Evolutionary conservation across 257 asterid species (phyloP), one percentile per base, ranked within the genome.

Genomic region (Primulina huaijiensis): DNA sequence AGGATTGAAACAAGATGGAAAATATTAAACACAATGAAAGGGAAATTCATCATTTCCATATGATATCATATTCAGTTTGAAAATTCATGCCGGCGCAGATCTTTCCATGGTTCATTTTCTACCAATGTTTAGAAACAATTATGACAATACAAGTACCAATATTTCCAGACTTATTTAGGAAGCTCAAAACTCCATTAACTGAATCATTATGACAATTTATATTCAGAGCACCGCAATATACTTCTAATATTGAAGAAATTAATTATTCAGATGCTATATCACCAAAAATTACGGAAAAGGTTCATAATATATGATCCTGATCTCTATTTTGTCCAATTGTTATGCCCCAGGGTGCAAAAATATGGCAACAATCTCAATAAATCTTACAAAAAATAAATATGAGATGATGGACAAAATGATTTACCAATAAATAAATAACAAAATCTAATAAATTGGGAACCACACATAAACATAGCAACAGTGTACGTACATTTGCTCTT

Each of bases 401-500:
- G 57, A 63, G 23, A 30, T 30, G 17, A 30, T 21, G 35, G 8
- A 14, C 62, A 74, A 25, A 33, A 25, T 40, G 69, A 57, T 56
- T 50, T 69, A 33, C 64, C 30, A 60, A 65, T 6, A 68, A 52
- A 55, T 25, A 76, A 56, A 40, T 11, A 17, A 68, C 12, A n/a
- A 27, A 56, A 52, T 23, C 14, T 69, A 27, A 40, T 40, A 30
- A 53, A 60, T 17, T 43, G 19, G 20, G 20, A 8, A 50, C 56
- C 68, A 65, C 6, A 61, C 30, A 11, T 61, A 37, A 6, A 20
- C 46, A 60, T 14, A 53, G 67, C 30, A 50, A 65, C 59, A 66
- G 46, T 19, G 60, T 31, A 80, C 95, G n/a, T 84, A 91, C 99
- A 94, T 85, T 80, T 94, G 96, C 73, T 86, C 97, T 92, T 78